Evolutionary conservation across 306 rosid genomes (phyloP).

Genomic region (Sophora flavescens): DNA sequence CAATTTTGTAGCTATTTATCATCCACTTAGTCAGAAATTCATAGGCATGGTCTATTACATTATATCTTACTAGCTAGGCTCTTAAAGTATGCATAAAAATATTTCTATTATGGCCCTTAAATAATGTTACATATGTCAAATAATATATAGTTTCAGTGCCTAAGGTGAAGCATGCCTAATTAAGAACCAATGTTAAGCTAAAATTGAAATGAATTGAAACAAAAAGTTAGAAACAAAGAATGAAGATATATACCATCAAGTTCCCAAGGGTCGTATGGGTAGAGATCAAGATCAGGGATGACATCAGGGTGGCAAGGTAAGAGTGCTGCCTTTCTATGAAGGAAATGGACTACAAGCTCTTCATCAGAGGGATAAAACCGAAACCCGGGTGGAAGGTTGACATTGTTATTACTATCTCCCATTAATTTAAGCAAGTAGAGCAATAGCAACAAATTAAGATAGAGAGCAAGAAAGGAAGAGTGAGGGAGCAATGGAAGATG

Average conservation of each 20-base stretch:
- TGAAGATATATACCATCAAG: conserved; percentile 61
- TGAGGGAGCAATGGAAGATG: conserved; percentile 33
- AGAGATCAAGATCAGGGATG: conserved; percentile 94
- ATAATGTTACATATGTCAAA: neutral
- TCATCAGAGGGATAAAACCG: conserved; percentile 90
- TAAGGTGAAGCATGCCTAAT: neutral
- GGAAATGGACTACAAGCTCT: conserved; percentile 93
- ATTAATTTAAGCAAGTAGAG: conserved; percentile 44
- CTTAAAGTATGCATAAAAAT: no score
- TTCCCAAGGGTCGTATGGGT: conserved; percentile 88
- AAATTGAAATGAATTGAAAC: conserved; percentile 21
- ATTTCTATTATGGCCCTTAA: no score
- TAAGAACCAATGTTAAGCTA: no score
- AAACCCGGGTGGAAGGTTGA: conserved; percentile 92
- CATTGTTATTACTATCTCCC: conserved; percentile 63
- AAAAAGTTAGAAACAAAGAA: neutral
- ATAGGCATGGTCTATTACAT: no score
- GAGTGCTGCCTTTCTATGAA: conserved; percentile 85
- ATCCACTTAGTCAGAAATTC: neutral
- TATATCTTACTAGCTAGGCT: no score
- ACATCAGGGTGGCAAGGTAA: conserved; percentile 94
- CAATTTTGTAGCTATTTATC: conserved; percentile 1
- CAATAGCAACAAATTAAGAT: neutral
- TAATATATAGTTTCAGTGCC: neutral
- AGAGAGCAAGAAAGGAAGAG: neutral